These are phyloP conservation scores for Parsonsia alboflavescens DNA, from an alignment of 257 asterid genomes.

Conservation along the genomic window DNA sequence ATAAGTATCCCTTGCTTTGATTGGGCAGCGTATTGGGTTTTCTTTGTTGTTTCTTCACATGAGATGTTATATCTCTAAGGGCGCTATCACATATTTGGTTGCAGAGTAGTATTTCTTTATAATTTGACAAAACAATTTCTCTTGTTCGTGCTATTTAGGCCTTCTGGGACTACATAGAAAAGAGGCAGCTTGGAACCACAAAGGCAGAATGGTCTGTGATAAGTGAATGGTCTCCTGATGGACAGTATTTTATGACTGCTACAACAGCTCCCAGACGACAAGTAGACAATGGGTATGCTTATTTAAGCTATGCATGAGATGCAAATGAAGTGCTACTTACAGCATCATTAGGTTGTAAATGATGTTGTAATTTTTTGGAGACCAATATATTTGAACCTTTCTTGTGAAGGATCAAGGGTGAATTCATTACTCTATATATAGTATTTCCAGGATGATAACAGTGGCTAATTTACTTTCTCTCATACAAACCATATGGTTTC, in stretches of 20 bases:
- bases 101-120: not conserved
- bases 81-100: not conserved
- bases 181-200: constrained; percentile 64
- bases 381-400: not conserved
- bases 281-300: constrained; percentile 92
- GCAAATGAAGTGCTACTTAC: not conserved
- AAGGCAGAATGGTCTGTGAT: constrained; percentile 92
- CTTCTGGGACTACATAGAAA: constrained; percentile 86
- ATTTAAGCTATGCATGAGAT: not conserved
- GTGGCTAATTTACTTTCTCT: not conserved
- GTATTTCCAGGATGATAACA: not conserved
- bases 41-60: not conserved
- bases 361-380: not conserved
- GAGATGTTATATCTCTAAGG: not conserved
- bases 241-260: constrained; percentile 90
- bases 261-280: constrained; percentile 99
- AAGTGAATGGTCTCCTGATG: constrained; percentile 99
- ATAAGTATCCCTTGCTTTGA: not conserved
- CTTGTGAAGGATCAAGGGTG: not conserved
- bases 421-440: not conserved
- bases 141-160: constrained; percentile 37
- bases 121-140: not conserved
- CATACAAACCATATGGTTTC: not conserved
- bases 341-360: not conserved
- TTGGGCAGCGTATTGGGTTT: not conserved